Percentiles rank a stretch among this genome's conserved stretches.
Conservation (phyloP, 2,329 filamentous ascomycete genomes). For the Cladosporium sp. region DNA sequence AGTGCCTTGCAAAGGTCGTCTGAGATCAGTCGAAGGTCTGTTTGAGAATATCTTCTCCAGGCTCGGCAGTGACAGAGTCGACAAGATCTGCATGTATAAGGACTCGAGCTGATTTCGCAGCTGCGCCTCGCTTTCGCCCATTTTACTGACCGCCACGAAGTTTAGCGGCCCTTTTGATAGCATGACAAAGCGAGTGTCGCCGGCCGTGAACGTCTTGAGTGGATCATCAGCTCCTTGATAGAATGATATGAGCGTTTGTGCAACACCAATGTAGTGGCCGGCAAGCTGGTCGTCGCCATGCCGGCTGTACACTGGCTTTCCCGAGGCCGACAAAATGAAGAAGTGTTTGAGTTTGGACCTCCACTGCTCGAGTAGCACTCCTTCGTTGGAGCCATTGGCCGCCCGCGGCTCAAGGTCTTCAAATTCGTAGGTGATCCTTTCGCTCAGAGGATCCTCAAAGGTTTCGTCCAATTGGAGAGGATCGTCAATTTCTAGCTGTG, state of each 20-base stretch:
- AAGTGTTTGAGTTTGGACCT: slow-evolving; percentile 95
- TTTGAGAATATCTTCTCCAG: slow-evolving; percentile 83
- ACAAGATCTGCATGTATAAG: slow-evolving; percentile 96
- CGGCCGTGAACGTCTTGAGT: slow-evolving; percentile 82
- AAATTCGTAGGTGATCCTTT: slow-evolving; percentile 73
- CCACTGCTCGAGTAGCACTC: slow-evolving; percentile 65
- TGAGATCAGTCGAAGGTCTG: slow-evolving; percentile 88
- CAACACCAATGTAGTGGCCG: slow-evolving; percentile 89
- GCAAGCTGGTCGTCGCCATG: slow-evolving; percentile 88
- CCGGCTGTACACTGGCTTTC: slow-evolving; percentile 94
- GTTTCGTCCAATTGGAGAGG: slow-evolving; percentile 56
- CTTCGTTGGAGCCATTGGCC: slow-evolving; percentile 52
- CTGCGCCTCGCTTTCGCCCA: slow-evolving; percentile 89
- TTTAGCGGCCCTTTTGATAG: slow-evolving; percentile 82
- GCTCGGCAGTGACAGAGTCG: slow-evolving; percentile 84
- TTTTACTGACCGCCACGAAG: slow-evolving; percentile 85
- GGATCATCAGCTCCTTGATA: slow-evolving; percentile 78
- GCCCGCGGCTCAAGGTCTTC: slow-evolving; percentile 63
- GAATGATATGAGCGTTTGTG: slow-evolving; percentile 97
- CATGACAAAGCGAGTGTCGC: slow-evolving; percentile 79
- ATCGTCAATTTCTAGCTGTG: slow-evolving; percentile 54
- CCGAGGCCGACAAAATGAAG: slow-evolving; percentile 90
- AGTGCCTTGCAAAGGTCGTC: slow-evolving; percentile 84
- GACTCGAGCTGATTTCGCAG: slow-evolving; percentile 85
- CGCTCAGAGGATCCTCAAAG: slow-evolving; percentile 47